These are phyloP conservation scores for Staphylotrichum tortipilum DNA, from an alignment of 495 filamentous ascomycete species.

Conservation along the genomic window DNA sequence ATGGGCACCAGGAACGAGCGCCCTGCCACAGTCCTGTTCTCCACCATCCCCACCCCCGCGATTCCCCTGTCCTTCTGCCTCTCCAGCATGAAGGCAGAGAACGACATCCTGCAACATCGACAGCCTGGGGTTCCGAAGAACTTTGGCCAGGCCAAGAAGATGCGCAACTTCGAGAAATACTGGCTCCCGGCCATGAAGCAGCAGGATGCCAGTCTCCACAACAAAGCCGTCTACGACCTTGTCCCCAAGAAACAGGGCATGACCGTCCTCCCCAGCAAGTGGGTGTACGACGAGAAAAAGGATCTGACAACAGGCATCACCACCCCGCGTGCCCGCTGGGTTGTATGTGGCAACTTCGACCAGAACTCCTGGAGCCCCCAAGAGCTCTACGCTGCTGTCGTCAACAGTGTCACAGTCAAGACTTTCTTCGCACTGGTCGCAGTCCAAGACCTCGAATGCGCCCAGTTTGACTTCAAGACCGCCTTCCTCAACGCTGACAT, in stretches of 20 bases:
- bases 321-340: not conserved
- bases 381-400: not conserved
- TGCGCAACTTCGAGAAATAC: not conserved
- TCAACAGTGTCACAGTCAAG: not conserved
- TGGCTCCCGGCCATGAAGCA: not conserved
- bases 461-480: slow-evolving; percentile 6
- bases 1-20: too few species aligned
- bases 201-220: not conserved
- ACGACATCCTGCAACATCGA: not conserved
- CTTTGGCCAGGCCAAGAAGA: slow-evolving; percentile 18
- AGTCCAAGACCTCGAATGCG: not conserved
- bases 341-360: slow-evolving; percentile 1
- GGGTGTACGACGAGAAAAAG: slow-evolving; percentile 2
- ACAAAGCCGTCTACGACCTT: not conserved
- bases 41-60: not conserved
- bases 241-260: not conserved
- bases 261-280: not conserved
- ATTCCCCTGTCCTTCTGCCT: too few species aligned
- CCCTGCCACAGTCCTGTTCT: not conserved
- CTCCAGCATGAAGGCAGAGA: not conserved
- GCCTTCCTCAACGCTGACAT: slow-evolving; percentile 2
- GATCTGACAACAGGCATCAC: not conserved
- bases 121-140: not conserved
- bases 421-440: not conserved
- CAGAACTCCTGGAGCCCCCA: not conserved